Evolutionary conservation across 441 rosid genomes (phyloP).

Genomic region (Populus hybrid): DNA sequence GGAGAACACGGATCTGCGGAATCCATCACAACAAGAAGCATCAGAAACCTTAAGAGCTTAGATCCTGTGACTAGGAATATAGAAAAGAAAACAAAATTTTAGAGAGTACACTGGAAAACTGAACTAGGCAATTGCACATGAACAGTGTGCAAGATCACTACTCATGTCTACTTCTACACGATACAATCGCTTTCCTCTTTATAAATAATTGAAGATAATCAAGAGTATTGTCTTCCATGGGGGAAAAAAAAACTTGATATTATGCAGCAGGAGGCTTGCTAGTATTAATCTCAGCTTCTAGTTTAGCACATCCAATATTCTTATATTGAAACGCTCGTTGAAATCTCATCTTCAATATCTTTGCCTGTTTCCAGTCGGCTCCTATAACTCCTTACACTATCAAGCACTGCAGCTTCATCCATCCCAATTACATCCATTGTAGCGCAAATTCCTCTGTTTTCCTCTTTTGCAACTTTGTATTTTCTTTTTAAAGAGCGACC

Average conservation of each 20-base stretch:
- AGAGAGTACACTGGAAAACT: constrained; percentile 8
- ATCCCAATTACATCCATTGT: constrained; percentile 42
- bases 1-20: neutral
- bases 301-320: constrained; percentile 19
- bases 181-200: constrained; percentile 16
- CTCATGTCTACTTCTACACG: constrained; percentile 11
- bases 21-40: neutral
- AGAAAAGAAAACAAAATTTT: neutral
- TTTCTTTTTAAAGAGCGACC: constrained; percentile 66
- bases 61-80: neutral
- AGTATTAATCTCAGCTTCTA: constrained; percentile 15
- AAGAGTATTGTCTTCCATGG: neutral
- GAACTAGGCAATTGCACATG: constrained; percentile 13
- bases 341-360: constrained; percentile 43
- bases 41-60: neutral
- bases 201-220: neutral
- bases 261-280: constrained; percentile 20
- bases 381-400: constrained; percentile 34
- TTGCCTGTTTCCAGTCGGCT: constrained; percentile 24
- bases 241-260: neutral
- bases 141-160: neutral
- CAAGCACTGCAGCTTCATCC: constrained; percentile 26
- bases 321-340: constrained; percentile 33
- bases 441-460: constrained; percentile 44
- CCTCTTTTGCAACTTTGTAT: constrained; percentile 49